phyloP scores from a whole-genome alignment of 768 basidiomycete genomes.

The Pisolithus sp. region DNA sequence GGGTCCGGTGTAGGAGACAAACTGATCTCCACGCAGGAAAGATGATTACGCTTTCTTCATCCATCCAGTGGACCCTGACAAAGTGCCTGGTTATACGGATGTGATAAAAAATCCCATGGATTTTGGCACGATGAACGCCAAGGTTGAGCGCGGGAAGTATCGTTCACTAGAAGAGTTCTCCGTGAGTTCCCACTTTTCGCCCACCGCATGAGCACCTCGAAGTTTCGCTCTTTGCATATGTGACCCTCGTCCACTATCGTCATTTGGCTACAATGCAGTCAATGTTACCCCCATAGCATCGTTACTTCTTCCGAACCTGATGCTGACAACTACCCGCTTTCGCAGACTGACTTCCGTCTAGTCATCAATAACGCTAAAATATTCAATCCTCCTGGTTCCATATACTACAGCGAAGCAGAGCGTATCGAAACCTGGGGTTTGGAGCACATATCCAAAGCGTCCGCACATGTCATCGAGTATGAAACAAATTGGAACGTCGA shows the following conservation, averaged over 20 bases:
- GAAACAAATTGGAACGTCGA: constrained; percentile 85
- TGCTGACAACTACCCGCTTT: neutral
- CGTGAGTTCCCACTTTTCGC: constrained; percentile 35
- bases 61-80: constrained; percentile 52
- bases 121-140: constrained; percentile 76
- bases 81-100: constrained; percentile 59
- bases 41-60: constrained; percentile 85
- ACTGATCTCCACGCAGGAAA: constrained; percentile 38
- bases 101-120: constrained; percentile 88
- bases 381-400: constrained; percentile 70
- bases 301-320: neutral
- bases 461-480: constrained; percentile 71
- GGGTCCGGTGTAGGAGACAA: no score
- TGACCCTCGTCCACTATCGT: neutral
- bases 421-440: constrained; percentile 63
- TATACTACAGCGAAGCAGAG: constrained; percentile 71
- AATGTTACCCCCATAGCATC: neutral
- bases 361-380: constrained; percentile 69
- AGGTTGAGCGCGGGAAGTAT: constrained; percentile 73
- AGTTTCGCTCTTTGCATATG: neutral
- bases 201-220: no score
- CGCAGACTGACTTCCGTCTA: constrained; percentile 61
- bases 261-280: neutral
- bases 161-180: constrained; percentile 75
- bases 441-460: constrained; percentile 67